Percentiles rank a stretch among this genome's conserved stretches.
Evolutionary conservation across 2,329 filamentous ascomycete genomes (phyloP).

Genomic region (Penicillium olsonii): DNA sequence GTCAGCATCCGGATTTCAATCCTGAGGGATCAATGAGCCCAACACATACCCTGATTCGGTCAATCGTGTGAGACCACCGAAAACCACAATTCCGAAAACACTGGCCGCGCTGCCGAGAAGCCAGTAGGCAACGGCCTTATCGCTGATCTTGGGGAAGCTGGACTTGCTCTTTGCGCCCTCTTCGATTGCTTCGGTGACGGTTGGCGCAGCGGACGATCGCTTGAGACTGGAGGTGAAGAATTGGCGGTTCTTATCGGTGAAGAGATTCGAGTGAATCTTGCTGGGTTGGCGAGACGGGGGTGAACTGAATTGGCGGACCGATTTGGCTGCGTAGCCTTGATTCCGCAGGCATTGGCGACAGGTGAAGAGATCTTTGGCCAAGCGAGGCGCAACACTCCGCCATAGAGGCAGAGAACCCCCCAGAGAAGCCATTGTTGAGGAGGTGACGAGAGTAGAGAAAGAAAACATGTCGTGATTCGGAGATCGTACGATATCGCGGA

Average conservation of each 20-base stretch:
- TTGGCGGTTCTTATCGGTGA: conserved; percentile 28
- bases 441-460: conserved; percentile 12
- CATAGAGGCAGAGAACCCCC: conserved; percentile 34
- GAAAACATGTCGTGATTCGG: conserved; percentile 14
- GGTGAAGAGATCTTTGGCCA: conserved; percentile 43
- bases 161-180: conserved; percentile 34
- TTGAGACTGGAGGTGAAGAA: conserved; percentile 30
- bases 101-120: conserved; percentile 85
- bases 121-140: conserved; percentile 85
- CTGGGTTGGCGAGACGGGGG: conserved; percentile 29
- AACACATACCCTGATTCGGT: conserved; percentile 82
- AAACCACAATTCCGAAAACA: conserved; percentile 96
- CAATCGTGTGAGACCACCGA: conserved; percentile 87
- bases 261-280: conserved; percentile 27
- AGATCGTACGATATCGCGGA: conserved; percentile 19
- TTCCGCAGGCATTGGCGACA: conserved; percentile 45
- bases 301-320: conserved; percentile 32
- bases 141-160: conserved; percentile 62
- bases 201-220: conserved; percentile 22
- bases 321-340: conserved; percentile 31
- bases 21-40: neutral
- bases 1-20: conserved; percentile 12
- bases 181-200: conserved; percentile 21
- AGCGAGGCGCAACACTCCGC: conserved; percentile 36
- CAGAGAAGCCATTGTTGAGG: conserved; percentile 36